Conservation (phyloP, 805 yeast species). For the Blastobotrys mokoenaii region DNA sequence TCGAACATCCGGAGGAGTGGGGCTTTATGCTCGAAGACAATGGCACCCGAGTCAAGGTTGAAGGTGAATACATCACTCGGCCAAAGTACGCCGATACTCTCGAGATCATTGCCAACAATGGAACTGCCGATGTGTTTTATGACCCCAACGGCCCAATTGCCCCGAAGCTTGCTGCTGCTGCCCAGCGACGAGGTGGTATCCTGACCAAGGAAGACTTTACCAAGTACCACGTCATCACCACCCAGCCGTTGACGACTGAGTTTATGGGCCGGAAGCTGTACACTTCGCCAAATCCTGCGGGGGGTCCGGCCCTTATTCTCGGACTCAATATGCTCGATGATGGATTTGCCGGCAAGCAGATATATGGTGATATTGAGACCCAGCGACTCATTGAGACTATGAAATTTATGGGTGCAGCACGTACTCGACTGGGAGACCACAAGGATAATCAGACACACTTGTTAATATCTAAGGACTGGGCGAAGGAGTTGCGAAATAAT, state of each 20-base stretch:
- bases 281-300: constrained; percentile 66
- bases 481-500: constrained; percentile 37
- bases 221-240: constrained; percentile 45
- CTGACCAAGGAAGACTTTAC: constrained; percentile 57
- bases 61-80: constrained; percentile 58
- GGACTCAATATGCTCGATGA: constrained; percentile 51
- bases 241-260: constrained; percentile 34
- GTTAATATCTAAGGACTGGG: constrained; percentile 51
- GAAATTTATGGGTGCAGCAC: constrained; percentile 88
- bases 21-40: constrained; percentile 20
- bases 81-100: constrained; percentile 62
- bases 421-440: constrained; percentile 77
- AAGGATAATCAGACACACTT: constrained; percentile 31
- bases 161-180: constrained; percentile 42
- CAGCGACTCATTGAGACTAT: constrained; percentile 75
- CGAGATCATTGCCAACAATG: constrained; percentile 59
- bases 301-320: constrained; percentile 73
- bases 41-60: constrained; percentile 27
- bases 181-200: constrained; percentile 59
- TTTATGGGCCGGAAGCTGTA: constrained; percentile 39
- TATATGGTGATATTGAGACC: constrained; percentile 39
- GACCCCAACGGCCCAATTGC: constrained; percentile 77
- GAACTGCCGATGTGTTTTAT: constrained; percentile 69
- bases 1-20: constrained; percentile 25
- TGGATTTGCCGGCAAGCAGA: constrained; percentile 22